Percentiles rank a stretch among this genome's conserved stretches.
Evolutionary conservation across 2,329 filamentous ascomycete genomes (phyloP).

Genomic region (Penicillium concentricum): DNA sequence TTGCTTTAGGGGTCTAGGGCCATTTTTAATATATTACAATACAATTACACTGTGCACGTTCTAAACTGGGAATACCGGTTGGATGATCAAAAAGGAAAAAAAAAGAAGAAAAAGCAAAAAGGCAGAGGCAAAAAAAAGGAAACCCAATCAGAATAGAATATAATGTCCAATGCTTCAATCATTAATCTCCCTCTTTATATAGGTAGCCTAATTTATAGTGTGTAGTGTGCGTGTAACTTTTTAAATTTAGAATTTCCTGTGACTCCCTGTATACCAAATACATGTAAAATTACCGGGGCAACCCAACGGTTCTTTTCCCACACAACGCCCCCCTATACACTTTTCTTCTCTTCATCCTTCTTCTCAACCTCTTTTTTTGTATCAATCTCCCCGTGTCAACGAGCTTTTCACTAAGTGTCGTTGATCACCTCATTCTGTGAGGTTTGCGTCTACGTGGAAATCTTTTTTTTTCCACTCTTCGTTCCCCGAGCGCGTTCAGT

Average conservation of each 20-base stretch:
- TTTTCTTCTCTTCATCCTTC: slow-evolving; percentile 19
- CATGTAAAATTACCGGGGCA: slow-evolving; percentile 11
- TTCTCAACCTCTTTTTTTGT: slow-evolving; percentile 22
- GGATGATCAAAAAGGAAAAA: background rate
- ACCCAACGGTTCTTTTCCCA: slow-evolving; percentile 43
- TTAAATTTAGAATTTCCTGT: slow-evolving; percentile 7
- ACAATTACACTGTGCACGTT: background rate
- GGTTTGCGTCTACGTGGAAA: slow-evolving; percentile 27
- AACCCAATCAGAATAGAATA: background rate
- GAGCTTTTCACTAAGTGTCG: slow-evolving; percentile 56
- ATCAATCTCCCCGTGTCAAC: slow-evolving; percentile 30
- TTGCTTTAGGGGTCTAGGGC: slow-evolving; percentile 7
- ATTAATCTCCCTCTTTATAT: too few relatives aligned
- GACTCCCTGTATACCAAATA: slow-evolving; percentile 8
- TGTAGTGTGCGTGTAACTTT: background rate
- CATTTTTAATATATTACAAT: background rate
- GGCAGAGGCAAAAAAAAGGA: background rate
- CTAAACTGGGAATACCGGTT: background rate
- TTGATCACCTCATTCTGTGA: slow-evolving; percentile 35
- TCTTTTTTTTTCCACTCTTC: slow-evolving; percentile 9
- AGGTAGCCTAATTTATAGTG: too few relatives aligned
- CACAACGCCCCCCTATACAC: slow-evolving; percentile 44
- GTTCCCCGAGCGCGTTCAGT: slow-evolving; percentile 6
- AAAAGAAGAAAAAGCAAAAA: background rate
- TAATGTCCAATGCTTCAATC: too few relatives aligned